Evolutionary conservation across 257 asterid species (phyloP), one percentile per base, ranked within the genome.

Genomic region (Capsicum chinense): DNA sequence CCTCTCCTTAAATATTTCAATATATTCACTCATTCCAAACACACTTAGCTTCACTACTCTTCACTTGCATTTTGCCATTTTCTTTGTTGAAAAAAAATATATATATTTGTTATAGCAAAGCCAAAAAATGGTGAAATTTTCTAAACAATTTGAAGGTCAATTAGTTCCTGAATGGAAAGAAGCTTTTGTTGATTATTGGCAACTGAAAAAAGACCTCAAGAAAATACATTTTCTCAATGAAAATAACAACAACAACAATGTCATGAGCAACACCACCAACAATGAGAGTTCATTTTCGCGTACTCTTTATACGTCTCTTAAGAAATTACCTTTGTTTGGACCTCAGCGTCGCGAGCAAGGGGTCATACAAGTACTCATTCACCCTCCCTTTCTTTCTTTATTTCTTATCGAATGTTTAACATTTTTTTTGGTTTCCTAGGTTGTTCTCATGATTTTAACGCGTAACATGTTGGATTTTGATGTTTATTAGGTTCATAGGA

Each of bases 131-230:
- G 98, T 95, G 92, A 95, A 95, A 83, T 95, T 95, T 62, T 86
- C 93, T 39, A 95, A 93, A 90, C 98, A 95, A 83, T 95, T 93
- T 80, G 99, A 95, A 86, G 98, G 93, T 1, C 98, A 93, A 73
- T 83, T 95, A 69, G 91, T 95, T 66, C 98, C 98, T 1, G 99
- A 95, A 89, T 95, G 99, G 99, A 95, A 93, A 84, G 99, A 95
- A 64, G 99, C 98, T 47, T 95, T 94, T 71, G 97, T 95, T 19
- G 99, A 95, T 82, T 95, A 95, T 81, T 89, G 92, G 89, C 92
- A 90, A 84, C 94, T 95, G 68, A 95, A 95, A 86, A 91, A 89
- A 83, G 94, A 94, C 17, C 86, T 95, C 87, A 94, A 95, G 92
- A 92, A 93, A 89, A 89, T 93, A 71, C 90, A 89, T 58, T 86